Conservation (phyloP, 2,329 filamentous ascomycete genomes). For the Immersiporthe knoxdaviesiana region DNA sequence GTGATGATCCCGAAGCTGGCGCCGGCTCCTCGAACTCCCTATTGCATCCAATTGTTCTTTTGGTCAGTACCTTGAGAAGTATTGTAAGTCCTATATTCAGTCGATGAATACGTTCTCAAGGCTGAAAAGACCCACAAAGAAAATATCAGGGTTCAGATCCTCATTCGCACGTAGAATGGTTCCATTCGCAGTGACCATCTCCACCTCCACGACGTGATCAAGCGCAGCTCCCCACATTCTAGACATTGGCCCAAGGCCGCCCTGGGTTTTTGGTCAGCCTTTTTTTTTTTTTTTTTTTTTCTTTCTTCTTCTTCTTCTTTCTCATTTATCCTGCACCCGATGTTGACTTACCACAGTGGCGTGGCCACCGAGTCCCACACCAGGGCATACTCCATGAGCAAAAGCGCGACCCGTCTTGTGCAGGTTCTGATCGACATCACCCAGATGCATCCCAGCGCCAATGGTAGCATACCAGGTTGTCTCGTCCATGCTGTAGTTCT, state of each 20-base stretch:
- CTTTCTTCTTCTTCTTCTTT: not conserved
- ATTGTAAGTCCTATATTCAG: no score
- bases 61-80: not conserved
- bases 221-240: constrained; percentile 62
- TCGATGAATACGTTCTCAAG: not conserved
- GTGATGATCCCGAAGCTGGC: constrained; percentile 61
- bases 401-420: constrained; percentile 60
- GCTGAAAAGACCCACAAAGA: constrained; percentile 46
- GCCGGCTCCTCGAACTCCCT: constrained; percentile 59
- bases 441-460: constrained; percentile 57
- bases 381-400: constrained; percentile 62
- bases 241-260: constrained; percentile 61
- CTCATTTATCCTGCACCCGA: no score
- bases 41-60: constrained; percentile 11
- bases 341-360: constrained; percentile 51
- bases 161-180: constrained; percentile 51
- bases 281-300: not conserved
- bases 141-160: constrained; percentile 55
- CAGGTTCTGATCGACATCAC: constrained; percentile 54
- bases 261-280: constrained; percentile 45
- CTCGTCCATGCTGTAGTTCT: constrained; percentile 56
- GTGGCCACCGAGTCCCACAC: constrained; percentile 62
- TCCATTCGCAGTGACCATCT: constrained; percentile 62
- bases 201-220: constrained; percentile 58
- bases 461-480: constrained; percentile 57